A percentile compares a stretch with the other conserved stretches of the same genome.
Conservation (phyloP, 2,329 filamentous ascomycete genomes). For the Aaosphaeria arxii region DNA sequence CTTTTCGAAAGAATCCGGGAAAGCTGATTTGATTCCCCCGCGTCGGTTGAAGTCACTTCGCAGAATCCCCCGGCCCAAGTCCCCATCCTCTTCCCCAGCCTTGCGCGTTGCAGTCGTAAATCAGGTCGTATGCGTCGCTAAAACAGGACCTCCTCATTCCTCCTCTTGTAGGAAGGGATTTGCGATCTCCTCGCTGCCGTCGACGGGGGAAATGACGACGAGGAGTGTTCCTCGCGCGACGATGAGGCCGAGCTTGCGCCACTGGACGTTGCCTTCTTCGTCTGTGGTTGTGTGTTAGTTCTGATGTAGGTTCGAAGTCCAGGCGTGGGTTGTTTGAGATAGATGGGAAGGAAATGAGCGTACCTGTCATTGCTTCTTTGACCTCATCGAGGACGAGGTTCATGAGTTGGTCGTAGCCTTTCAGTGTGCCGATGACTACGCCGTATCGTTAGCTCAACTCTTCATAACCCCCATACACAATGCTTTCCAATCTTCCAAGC, state of each 20-base stretch:
- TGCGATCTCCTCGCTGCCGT: constrained; percentile 92
- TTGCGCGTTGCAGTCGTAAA: no score
- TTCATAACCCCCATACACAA: not conserved
- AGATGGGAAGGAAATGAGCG: constrained; percentile 16
- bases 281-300: constrained; percentile 53
- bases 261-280: constrained; percentile 85
- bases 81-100: no score
- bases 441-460: not conserved
- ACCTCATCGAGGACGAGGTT: constrained; percentile 96
- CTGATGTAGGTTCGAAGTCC: not conserved
- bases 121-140: no score
- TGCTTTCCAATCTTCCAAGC: not conserved
- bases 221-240: constrained; percentile 88
- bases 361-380: constrained; percentile 84
- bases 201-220: constrained; percentile 86
- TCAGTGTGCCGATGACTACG: constrained; percentile 79
- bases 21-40: no score
- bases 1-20: no score
- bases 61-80: no score
- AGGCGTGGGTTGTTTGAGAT: not conserved
- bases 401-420: constrained; percentile 97
- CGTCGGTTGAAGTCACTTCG: no score
- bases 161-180: constrained; percentile 85
- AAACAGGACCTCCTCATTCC: constrained; percentile 22
- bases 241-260: constrained; percentile 77